Conservation (phyloP, 2,329 filamentous ascomycete genomes). For the Talaromyces atroroseus region DNA sequence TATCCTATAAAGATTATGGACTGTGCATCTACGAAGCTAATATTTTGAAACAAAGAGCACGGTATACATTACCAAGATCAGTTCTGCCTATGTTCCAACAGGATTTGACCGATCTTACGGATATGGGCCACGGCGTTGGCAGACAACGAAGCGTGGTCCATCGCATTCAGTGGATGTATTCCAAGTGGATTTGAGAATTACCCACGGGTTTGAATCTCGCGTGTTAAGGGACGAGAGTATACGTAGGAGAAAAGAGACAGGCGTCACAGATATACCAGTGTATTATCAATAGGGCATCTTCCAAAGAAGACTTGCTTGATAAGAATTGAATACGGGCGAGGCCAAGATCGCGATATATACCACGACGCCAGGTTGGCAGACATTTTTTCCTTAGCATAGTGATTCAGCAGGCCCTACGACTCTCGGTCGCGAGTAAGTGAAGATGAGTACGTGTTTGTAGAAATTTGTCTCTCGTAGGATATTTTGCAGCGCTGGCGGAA, state of each 20-base stretch:
- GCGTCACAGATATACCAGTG: neutral
- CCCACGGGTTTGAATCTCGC: neutral
- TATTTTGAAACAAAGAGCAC: slow-evolving; percentile 65
- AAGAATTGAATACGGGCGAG: neutral
- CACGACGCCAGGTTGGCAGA: too few relatives aligned
- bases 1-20: slow-evolving; percentile 90
- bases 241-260: too few relatives aligned
- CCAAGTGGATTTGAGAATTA: slow-evolving; percentile 56
- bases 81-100: slow-evolving; percentile 81
- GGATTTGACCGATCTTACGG: slow-evolving; percentile 79
- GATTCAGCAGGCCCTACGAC: too few relatives aligned
- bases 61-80: slow-evolving; percentile 63
- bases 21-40: slow-evolving; percentile 86
- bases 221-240: neutral
- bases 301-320: neutral
- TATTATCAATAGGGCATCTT: neutral
- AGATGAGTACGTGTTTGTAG: too few relatives aligned
- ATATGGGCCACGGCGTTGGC: slow-evolving; percentile 69
- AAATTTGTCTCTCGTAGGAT: too few relatives aligned
- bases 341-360: too few relatives aligned
- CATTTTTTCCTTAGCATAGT: too few relatives aligned
- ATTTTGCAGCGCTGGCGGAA: neutral
- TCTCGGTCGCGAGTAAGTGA: too few relatives aligned
- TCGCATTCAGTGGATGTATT: slow-evolving; percentile 86
- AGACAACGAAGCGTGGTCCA: slow-evolving; percentile 74